A percentile compares a stretch with the other conserved stretches of the same genome.
phyloP scores from a whole-genome alignment of 139 green algal species.

The Nannochloris sp. region DNA sequence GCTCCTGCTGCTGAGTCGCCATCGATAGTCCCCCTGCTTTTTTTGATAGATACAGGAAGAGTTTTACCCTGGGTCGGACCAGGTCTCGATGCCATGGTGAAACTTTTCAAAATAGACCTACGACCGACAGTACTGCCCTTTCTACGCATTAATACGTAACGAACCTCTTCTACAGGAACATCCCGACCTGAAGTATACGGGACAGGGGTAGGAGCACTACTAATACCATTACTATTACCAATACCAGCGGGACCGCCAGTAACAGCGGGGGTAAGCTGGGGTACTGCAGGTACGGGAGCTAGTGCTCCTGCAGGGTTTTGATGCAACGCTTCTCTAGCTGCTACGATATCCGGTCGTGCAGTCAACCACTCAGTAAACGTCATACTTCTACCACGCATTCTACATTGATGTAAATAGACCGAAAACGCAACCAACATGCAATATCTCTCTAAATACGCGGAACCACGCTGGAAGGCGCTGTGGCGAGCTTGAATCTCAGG shows the following conservation, averaged over 20 bases:
- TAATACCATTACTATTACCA: neutral
- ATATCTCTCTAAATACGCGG: conserved; percentile 88
- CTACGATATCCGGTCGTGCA: conserved; percentile 47
- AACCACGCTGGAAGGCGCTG: conserved; percentile 71
- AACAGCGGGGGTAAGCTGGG: conserved; percentile 10
- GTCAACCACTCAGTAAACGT: conserved; percentile 55
- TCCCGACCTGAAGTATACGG: neutral
- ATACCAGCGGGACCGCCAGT: neutral
- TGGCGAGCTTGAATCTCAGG: conserved; percentile 58
- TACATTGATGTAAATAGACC: conserved; percentile 63
- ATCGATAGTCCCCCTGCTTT: neutral
- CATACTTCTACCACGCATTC: conserved; percentile 1
- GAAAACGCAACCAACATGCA: conserved; percentile 83
- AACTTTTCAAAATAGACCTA: conserved; percentile 85
- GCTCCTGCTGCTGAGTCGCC: neutral
- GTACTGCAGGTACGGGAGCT: conserved; percentile 48
- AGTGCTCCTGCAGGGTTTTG: conserved; percentile 69
- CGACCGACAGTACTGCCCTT: conserved; percentile 59
- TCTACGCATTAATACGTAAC: conserved; percentile 55
- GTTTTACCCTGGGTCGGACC: neutral
- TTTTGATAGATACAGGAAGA: neutral
- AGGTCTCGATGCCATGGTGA: conserved; percentile 1
- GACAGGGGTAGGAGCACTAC: too few relatives aligned
- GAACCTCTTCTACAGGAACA: conserved; percentile 40
- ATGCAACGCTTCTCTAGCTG: conserved; percentile 54